phyloP scores from a whole-genome alignment of 2,329 filamentous ascomycete genomes.

The Colletotrichum abscissum region DNA sequence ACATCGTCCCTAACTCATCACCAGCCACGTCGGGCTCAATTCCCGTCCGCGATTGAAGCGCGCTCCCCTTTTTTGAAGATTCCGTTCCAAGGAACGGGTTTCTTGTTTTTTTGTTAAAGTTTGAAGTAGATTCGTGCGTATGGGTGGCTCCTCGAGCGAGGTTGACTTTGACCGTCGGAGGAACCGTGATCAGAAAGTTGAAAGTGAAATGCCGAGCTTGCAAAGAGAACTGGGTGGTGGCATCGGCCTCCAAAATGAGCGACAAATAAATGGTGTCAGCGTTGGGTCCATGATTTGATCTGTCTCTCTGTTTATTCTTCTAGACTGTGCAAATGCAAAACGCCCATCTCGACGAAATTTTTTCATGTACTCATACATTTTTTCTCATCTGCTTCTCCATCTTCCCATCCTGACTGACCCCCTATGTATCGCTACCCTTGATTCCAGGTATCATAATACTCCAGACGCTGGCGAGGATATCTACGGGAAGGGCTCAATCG shows the following conservation, averaged over 20 bases:
- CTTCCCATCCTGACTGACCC: neutral
- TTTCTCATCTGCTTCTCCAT: neutral
- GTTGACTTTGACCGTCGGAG: no score
- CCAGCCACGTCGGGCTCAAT: constrained; percentile 32
- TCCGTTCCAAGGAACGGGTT: no score
- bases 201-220: no score
- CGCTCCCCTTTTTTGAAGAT: neutral
- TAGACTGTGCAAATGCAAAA: neutral
- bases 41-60: constrained; percentile 26
- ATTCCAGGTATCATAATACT: neutral
- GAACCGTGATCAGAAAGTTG: no score
- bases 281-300: neutral
- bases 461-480: neutral
- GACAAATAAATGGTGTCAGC: neutral
- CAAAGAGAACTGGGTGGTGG: no score
- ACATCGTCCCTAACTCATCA: neutral
- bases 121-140: neutral
- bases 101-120: no score
- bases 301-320: neutral
- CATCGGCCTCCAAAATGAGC: no score
- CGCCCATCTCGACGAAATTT: neutral
- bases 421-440: neutral
- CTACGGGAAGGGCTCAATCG: neutral
- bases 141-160: neutral
- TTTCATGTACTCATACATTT: constrained; percentile 13